Percentiles rank a stretch among this genome's conserved stretches.
Conservation (phyloP, 2,329 filamentous ascomycete genomes). For the Corinectria fuckeliana region DNA sequence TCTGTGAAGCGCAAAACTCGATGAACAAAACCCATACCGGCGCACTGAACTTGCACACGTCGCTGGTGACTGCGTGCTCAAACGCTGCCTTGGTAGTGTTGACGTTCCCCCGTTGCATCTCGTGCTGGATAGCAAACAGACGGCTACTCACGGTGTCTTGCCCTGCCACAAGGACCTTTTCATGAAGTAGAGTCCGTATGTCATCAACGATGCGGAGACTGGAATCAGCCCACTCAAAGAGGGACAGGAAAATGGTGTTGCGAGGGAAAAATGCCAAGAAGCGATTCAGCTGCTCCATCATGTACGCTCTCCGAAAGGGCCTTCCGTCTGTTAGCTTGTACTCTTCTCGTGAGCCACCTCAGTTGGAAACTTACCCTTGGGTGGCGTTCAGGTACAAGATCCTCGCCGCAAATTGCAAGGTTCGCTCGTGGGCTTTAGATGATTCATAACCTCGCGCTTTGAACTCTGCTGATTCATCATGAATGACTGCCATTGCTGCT, state of each 20-base stretch:
- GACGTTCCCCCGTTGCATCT: slow-evolving; percentile 54
- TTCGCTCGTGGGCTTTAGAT: slow-evolving; percentile 60
- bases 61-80: slow-evolving; percentile 56
- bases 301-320: slow-evolving; percentile 70
- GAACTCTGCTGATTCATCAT: slow-evolving; percentile 52
- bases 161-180: slow-evolving; percentile 51
- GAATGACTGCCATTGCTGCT: slow-evolving; percentile 53
- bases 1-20: slow-evolving; percentile 50
- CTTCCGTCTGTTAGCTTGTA: slow-evolving; percentile 44
- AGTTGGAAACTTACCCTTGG: slow-evolving; percentile 52
- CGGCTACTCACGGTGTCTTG: slow-evolving; percentile 53
- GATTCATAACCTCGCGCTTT: slow-evolving; percentile 42
- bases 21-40: slow-evolving; percentile 59
- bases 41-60: slow-evolving; percentile 47
- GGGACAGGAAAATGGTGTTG: slow-evolving; percentile 76
- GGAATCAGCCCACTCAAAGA: slow-evolving; percentile 77
- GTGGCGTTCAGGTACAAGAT: slow-evolving; percentile 72
- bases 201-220: slow-evolving; percentile 78
- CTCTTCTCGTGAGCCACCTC: background rate
- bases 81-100: slow-evolving; percentile 59
- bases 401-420: slow-evolving; percentile 72
- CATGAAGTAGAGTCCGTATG: slow-evolving; percentile 69
- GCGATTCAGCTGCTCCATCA: slow-evolving; percentile 66
- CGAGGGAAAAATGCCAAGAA: slow-evolving; percentile 71
- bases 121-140: slow-evolving; percentile 59